phyloP scores from a whole-genome alignment of 805 yeast species.

The Wickerhamomyces chambardii region DNA sequence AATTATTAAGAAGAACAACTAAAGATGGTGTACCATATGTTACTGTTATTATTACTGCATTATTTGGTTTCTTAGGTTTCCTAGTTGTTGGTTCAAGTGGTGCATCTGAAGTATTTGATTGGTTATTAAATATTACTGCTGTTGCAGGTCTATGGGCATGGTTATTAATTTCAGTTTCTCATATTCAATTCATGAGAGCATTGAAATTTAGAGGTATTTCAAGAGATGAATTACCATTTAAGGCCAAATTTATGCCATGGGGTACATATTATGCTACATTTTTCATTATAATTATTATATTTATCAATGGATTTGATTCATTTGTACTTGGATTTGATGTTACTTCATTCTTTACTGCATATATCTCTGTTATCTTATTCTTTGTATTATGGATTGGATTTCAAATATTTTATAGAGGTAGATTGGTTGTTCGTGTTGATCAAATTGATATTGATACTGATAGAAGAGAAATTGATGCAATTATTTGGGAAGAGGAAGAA shows the following conservation, averaged over 20 bases:
- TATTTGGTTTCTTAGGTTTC: conserved; percentile 58
- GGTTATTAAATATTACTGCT: conserved; percentile 71
- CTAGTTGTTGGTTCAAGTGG: conserved; percentile 37
- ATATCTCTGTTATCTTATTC: conserved; percentile 59
- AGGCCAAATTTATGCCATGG: conserved; percentile 60
- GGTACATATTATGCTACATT: conserved; percentile 55
- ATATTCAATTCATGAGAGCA: conserved; percentile 62
- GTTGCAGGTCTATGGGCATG: conserved; percentile 71
- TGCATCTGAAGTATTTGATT: conserved; percentile 53
- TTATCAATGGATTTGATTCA: conserved; percentile 65
- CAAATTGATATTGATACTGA: conserved; percentile 68
- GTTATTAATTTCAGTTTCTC: conserved; percentile 57
- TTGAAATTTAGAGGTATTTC: conserved; percentile 54
- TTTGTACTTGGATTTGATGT: conserved; percentile 47
- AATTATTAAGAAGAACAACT: conserved; percentile 37
- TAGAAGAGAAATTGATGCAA: conserved; percentile 52
- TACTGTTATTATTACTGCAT: conserved; percentile 47
- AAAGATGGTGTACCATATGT: conserved; percentile 53
- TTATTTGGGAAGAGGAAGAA: conserved; percentile 47
- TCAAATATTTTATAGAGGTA: conserved; percentile 41
- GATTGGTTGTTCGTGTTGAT: conserved; percentile 37
- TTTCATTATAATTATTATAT: conserved; percentile 43
- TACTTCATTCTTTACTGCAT: conserved; percentile 56
- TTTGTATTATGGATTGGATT: conserved; percentile 43
- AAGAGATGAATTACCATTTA: conserved; percentile 65